Base-by-base conservation (phyloP, 441 rosid genomes). In the Erodium trifolium region DNA sequence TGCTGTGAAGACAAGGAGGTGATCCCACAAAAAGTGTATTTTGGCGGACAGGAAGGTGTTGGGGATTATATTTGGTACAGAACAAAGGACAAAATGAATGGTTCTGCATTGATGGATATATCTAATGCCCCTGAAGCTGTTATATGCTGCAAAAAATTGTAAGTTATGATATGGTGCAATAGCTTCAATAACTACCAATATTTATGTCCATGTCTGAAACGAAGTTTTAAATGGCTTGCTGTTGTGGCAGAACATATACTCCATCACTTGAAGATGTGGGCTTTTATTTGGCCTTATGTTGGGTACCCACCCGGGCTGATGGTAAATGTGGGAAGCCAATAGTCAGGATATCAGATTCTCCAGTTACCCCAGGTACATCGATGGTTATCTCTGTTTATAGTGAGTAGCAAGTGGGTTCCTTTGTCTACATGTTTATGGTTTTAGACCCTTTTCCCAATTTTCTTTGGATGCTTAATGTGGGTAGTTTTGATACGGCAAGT, bases 191-290 rank as follows among this genome's bases (percentile, higher is more conserved):
- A 66, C 66, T 68, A 70, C 27, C 69, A 63, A 66, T 13, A 18
- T 13, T 68, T 69, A 43, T 76, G 39, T 68, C 53, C 67, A 51
- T 70, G 39, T 69, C 35, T 39, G n/a, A 47, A 55, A 31, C 34
- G 13, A 39, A 31, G 23, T 53, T 51, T 62, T 55, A 49, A 70
- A 41, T 67, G 65, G 41, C 72, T 39, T 41, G 34, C 64, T 75
- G 27, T 65, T 73, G 63, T 81, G 75, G 77, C 86, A 94, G 99
- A 77, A 72, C 73, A 43, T 88, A 88, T 79, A 87, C 87, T 74
- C 98, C 99, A 31, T 81, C 92, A 18, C 89, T 90, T 63, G 91
- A 86, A 77, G 99, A 94, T 76, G 97, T 94, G 51, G 97, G 88
- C 41, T 79, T 82, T 69, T 92, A 85, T 79, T 82, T 94, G 81